phyloP scores from a whole-genome alignment of 2,329 filamentous ascomycete species.

The Endocalyx cinctus region DNA sequence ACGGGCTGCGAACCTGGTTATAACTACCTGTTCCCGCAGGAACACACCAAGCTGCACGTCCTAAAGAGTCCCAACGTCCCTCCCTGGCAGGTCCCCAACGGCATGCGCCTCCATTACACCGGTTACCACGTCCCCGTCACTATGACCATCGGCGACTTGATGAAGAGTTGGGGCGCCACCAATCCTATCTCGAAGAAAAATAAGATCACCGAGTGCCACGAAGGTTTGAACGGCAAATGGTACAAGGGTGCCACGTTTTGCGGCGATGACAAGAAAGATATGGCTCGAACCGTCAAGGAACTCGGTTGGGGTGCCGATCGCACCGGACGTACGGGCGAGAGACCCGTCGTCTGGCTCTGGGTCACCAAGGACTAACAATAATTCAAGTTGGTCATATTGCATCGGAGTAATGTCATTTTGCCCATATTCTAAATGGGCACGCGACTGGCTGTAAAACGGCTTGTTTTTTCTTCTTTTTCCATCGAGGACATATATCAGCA shows the following conservation, averaged over 20 bases:
- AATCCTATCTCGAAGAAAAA: slow-evolving; percentile 50
- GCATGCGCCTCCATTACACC: slow-evolving; percentile 40
- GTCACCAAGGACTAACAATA: slow-evolving; percentile 50
- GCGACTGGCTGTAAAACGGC: no score
- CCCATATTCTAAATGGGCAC: no score
- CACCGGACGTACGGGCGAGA: slow-evolving; percentile 41
- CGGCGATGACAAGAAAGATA: slow-evolving; percentile 44
- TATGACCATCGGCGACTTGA: slow-evolving; percentile 50
- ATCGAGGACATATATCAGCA: no score
- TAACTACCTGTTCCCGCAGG: slow-evolving; percentile 56
- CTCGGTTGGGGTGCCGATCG: slow-evolving; percentile 55
- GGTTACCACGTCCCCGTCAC: slow-evolving; percentile 48
- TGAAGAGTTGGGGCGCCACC: slow-evolving; percentile 53
- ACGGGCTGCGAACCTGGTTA: slow-evolving; percentile 58
- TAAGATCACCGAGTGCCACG: slow-evolving; percentile 50
- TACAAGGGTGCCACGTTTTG: slow-evolving; percentile 48
- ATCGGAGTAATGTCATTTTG: no score
- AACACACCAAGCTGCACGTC: slow-evolving; percentile 57
- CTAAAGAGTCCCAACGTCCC: slow-evolving; percentile 42
- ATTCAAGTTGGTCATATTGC: no score
- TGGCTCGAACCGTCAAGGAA: slow-evolving; percentile 47
- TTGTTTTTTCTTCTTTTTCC: no score
- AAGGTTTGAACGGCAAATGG: slow-evolving; percentile 55
- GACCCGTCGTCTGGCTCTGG: slow-evolving; percentile 57
- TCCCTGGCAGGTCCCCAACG: slow-evolving; percentile 48